Evolutionary conservation across 192 early-diverging fungal species (phyloP), one percentile per base, ranked within the genome.

Genomic region (Coemansia interrupta): DNA sequence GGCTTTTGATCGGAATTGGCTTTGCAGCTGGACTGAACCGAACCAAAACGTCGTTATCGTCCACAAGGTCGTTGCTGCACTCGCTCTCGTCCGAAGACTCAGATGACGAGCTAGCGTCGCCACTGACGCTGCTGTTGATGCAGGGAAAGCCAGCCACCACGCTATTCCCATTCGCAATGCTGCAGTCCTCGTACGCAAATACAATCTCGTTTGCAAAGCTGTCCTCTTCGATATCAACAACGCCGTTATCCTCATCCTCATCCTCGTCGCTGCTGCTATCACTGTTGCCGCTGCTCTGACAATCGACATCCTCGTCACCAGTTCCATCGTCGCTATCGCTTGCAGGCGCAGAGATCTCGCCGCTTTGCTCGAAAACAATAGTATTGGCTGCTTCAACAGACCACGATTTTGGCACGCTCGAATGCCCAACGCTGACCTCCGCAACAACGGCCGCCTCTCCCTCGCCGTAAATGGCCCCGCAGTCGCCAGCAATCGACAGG

Each of bases 291-390:
- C 18, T 54, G 52, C 17, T 32, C 5, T 20, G 29, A 20, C 32
- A 13, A n/a, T 19, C 18, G 1, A 39, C 17, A 28, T 52, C 29
- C 24, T 52, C 50, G n/a, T 15, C 24, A n/a, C 28, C 28, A 28
- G 2, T 18, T 12, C 29, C 14, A 17, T 32, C 15, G 13, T 52
- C 50, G 15, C 17, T 19, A 5, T 45, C 17, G 26, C 24, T 28
- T 18, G 28, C 28, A 1, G 1, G 52, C 36, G 18, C 15, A 7
- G 29, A 17, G 7, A 17, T 43, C 40, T 52, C 54, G 14, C 32
- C 36, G 30, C 61, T 62, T 30, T 30, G 5, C 51, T 72, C 70
- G 66, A 72, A 72, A 28, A 72, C 64, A 48, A 72, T 54, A 20
- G 46, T 30, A 26, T 30, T 52, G 2, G 17, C 54, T 0, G 49